Percentiles rank a stretch among this genome's conserved stretches.
Conservation (phyloP, 2,329 filamentous ascomycete species). For the Metarhizium anisopliae region DNA sequence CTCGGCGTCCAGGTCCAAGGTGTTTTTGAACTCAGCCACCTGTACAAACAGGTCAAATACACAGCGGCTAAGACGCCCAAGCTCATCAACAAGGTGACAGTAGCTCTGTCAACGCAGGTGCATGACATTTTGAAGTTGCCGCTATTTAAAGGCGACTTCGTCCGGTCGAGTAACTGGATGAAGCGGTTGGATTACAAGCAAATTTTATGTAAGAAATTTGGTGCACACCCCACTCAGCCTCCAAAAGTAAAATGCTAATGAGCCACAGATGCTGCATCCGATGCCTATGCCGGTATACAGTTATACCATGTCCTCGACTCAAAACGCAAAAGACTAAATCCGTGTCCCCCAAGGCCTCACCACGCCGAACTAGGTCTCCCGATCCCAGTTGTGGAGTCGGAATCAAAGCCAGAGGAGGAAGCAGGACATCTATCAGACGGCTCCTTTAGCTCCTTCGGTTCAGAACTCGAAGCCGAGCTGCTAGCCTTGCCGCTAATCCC, state of each 20-base stretch:
- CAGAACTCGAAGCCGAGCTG: background rate
- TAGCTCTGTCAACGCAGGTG: constrained; percentile 61
- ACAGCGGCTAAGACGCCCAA: constrained; percentile 37
- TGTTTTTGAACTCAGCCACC: constrained; percentile 72
- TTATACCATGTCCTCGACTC: constrained; percentile 65
- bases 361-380: constrained; percentile 58
- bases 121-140: constrained; percentile 63
- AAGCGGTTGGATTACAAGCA: constrained; percentile 52
- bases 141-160: constrained; percentile 60
- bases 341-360: constrained; percentile 61
- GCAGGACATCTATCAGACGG: background rate
- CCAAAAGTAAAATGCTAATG: background rate
- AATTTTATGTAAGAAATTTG: constrained; percentile 51
- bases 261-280: constrained; percentile 61
- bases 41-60: constrained; percentile 70
- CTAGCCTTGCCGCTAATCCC: background rate
- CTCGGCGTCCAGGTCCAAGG: constrained; percentile 57
- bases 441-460: background rate
- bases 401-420: constrained; percentile 9
- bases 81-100: constrained; percentile 56
- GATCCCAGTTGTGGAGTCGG: constrained; percentile 37
- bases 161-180: constrained; percentile 71
- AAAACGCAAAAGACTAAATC: constrained; percentile 55
- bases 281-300: constrained; percentile 71
- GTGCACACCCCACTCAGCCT: background rate